Evolutionary conservation across 2,329 filamentous ascomycete species (phyloP).

Genomic region (Epichloe elymi): DNA sequence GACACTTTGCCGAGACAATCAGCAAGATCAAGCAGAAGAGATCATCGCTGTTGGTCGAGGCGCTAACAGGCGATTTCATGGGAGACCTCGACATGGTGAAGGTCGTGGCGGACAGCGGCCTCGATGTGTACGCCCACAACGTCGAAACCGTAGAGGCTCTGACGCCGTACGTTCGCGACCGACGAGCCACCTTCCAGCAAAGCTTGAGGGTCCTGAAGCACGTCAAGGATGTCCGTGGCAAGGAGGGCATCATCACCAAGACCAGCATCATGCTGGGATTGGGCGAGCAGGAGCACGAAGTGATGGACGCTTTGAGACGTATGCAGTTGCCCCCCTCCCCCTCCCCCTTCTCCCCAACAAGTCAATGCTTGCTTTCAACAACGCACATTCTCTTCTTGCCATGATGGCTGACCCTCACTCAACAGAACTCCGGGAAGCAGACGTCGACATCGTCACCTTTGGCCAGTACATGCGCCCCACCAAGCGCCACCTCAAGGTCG

Average conservation of each 20-base stretch:
- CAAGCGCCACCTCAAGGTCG: constrained; percentile 93
- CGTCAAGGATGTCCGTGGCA: constrained; percentile 60
- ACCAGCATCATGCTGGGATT: constrained; percentile 94
- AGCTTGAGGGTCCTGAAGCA: constrained; percentile 66
- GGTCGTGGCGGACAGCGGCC: constrained; percentile 70
- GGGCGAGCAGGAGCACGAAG: constrained; percentile 79
- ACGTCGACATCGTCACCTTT: constrained; percentile 93
- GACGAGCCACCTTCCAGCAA: constrained; percentile 79
- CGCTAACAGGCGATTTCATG: constrained; percentile 73
- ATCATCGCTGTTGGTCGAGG: constrained; percentile 66
- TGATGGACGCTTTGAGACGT: constrained; percentile 66
- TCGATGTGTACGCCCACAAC: constrained; percentile 97
- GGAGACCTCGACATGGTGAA: constrained; percentile 80
- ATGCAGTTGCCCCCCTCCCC: constrained; percentile 12
- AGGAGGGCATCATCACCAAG: constrained; percentile 81
- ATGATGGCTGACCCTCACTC: background rate
- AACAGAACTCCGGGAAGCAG: constrained; percentile 59
- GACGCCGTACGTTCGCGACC: constrained; percentile 80
- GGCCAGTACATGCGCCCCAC: constrained; percentile 99
- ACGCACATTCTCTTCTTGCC: too few relatives aligned
- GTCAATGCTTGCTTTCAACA: background rate
- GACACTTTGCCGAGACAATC: constrained; percentile 88
- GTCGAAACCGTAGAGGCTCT: constrained; percentile 88
- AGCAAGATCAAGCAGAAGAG: constrained; percentile 82
- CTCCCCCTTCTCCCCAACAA: too few relatives aligned